Conservation (phyloP, 164 flowering plant genomes). For the Vitis amurensis region DNA sequence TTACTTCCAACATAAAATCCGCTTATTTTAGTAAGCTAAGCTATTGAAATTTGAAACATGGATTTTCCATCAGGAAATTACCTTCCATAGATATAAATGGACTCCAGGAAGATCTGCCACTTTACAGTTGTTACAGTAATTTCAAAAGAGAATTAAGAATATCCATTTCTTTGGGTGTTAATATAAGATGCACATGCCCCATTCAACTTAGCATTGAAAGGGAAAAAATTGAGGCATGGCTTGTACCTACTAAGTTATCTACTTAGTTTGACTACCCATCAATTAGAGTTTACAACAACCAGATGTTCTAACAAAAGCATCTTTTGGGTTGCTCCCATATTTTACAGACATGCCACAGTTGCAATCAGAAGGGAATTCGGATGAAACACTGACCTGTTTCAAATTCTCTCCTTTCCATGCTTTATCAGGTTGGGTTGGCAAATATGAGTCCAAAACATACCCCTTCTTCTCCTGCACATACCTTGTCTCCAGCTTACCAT, state of each 20-base stretch:
- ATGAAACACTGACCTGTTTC: conserved; percentile 24
- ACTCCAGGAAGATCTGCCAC: not conserved
- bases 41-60: too few relatives aligned
- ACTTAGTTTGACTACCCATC: conserved; percentile 11
- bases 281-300: conserved; percentile 26
- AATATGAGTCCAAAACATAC: conserved; percentile 37
- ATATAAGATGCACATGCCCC: conserved; percentile 7
- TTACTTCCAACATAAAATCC: too few relatives aligned
- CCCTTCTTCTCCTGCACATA: conserved; percentile 44
- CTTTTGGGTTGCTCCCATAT: conserved; percentile 33
- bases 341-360: conserved; percentile 31
- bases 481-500: conserved; percentile 39
- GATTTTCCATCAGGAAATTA: not conserved
- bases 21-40: too few relatives aligned
- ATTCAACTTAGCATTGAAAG: conserved; percentile 10
- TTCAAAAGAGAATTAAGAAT: conserved; percentile 10
- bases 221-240: conserved; percentile 17
- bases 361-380: conserved; percentile 16
- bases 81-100: not conserved
- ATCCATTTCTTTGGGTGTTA: not conserved
- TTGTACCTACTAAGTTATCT: conserved; percentile 16
- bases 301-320: conserved; percentile 29
- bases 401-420: conserved; percentile 19
- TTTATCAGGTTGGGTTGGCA: conserved; percentile 27
- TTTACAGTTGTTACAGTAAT: not conserved